phyloP scores from a whole-genome alignment of 2,329 filamentous ascomycete species.

The Teratosphaeria nubilosa region DNA sequence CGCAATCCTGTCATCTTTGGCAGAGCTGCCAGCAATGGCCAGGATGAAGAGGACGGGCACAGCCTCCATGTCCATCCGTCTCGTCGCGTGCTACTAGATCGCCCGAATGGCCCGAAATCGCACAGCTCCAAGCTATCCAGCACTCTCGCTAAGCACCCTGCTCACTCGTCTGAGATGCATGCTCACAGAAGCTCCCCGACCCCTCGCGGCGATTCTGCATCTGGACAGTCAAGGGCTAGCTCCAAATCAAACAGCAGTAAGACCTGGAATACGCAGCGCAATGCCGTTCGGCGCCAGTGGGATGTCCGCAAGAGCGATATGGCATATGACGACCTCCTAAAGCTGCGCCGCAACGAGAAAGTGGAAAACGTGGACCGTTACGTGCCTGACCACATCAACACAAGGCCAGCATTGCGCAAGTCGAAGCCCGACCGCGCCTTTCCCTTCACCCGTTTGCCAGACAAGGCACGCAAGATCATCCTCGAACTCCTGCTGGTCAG shows the following conservation, averaged over 20 bases:
- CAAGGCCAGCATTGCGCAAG: not conserved
- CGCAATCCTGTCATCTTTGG: not conserved
- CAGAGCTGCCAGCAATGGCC: not conserved
- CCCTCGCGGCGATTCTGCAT: not conserved
- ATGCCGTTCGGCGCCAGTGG: conserved; percentile 9
- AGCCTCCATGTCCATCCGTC: not conserved
- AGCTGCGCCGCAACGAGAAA: conserved; percentile 8
- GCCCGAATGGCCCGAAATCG: not conserved
- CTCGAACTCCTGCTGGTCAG: conserved; percentile 8
- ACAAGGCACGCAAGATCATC: conserved; percentile 8
- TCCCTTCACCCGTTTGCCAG: conserved; percentile 8
- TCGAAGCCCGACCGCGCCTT: not conserved
- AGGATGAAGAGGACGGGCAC: not conserved
- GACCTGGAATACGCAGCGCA: not conserved
- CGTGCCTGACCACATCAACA: conserved; percentile 1
- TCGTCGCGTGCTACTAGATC: not conserved
- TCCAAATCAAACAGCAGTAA: not conserved
- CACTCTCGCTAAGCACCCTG: not conserved
- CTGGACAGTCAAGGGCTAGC: not conserved
- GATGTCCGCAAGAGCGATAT: conserved; percentile 6
- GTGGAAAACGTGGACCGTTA: conserved; percentile 10
- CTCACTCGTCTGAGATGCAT: not conserved
- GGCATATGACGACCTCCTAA: conserved; percentile 7
- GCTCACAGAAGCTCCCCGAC: not conserved
- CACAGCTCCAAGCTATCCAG: not conserved